Base-by-base conservation (phyloP, 306 rosid genomes). In the Cucurbita argyrosperma region DNA sequence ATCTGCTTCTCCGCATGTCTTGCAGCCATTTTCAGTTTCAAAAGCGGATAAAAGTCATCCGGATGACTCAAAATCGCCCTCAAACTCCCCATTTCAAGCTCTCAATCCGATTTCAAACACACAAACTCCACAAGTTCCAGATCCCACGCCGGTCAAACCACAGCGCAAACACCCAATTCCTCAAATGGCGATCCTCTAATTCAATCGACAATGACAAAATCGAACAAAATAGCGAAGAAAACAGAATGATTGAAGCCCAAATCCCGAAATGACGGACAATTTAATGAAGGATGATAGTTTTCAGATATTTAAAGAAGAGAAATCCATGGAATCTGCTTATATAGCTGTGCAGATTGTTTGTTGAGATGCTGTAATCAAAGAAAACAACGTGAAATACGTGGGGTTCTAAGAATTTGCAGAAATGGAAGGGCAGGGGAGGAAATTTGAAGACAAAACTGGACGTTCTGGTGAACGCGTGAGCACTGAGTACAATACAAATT, bases 1-100 rank as follows among this genome's bases (percentile, higher is more conserved):
- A 95, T 91, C 90, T 91, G 99, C 87, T 89, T 95, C 83, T 87
- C 99, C 39, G 94, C 88, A 14, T 84, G 77, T 79, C 88, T 89
- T 2, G 76, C 86, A 3, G 99, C 96, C 79, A 84, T 83, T 65
- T 95, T 91, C 51, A 95, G 91, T 84, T 91, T 91, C 83, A 94
- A 4, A 13, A 94, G 82, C 12, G 99, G 92, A 76, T 83, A 94
- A 0, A 91, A 67, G 50, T 94, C 99, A 82, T 94, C 97, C 30
- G 97, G 99, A 71, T 89, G 86, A 53, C 74, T 89, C 91, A 89
- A 74, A 79, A 91, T 68, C 75, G 97, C 82, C 58, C 86, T 80
- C 73, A 95, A 80, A 52, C 79, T 85, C 56, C 88, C 97, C 99
- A 94, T 90, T 53, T 64, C 59, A 51, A n/a, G 21, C 72, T 71